These are phyloP conservation scores for Thalassiosira hispida DNA, from an alignment of 352 stramenopile species.

Conservation along the genomic window DNA sequence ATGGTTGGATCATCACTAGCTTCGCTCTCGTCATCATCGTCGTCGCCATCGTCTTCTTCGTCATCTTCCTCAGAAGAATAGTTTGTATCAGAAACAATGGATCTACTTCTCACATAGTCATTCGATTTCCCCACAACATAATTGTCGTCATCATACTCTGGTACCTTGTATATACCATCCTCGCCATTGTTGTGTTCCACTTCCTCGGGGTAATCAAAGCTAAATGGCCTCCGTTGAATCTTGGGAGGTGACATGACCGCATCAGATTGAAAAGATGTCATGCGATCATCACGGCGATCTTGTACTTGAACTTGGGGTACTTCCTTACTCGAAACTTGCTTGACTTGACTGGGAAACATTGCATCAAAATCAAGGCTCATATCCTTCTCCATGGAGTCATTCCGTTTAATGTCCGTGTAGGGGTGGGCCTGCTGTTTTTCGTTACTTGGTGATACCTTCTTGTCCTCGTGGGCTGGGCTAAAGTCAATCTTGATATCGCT, in stretches of 20 bases:
- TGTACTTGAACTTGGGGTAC: no score
- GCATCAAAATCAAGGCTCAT: conserved; percentile 49
- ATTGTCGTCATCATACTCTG: conserved; percentile 25
- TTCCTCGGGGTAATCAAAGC: conserved; percentile 27
- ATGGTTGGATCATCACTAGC: conserved; percentile 40
- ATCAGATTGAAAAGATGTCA: not conserved
- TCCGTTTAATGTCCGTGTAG: conserved; percentile 45
- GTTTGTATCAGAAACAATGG: conserved; percentile 10
- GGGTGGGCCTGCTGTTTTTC: not conserved
- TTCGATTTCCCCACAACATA: not conserved
- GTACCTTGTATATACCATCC: not conserved
- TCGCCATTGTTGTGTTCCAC: conserved; percentile 12
- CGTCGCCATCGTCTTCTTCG: conserved; percentile 12
- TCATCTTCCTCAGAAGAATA: not conserved
- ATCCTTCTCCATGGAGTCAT: conserved; percentile 59
- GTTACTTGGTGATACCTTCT: not conserved
- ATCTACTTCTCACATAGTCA: conserved; percentile 14
- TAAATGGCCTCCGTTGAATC: conserved; percentile 37
- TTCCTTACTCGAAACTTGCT: no score
- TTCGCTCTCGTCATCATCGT: conserved; percentile 36
- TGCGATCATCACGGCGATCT: not conserved
- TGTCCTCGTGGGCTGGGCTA: not conserved
- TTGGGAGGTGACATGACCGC: conserved; percentile 34
- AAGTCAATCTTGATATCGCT: conserved; percentile 47
- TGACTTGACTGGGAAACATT: not conserved